Percentiles rank a stretch among this genome's conserved stretches.
Evolutionary conservation across 768 basidiomycete genomes (phyloP).

Genomic region (Mycena haematopus): DNA sequence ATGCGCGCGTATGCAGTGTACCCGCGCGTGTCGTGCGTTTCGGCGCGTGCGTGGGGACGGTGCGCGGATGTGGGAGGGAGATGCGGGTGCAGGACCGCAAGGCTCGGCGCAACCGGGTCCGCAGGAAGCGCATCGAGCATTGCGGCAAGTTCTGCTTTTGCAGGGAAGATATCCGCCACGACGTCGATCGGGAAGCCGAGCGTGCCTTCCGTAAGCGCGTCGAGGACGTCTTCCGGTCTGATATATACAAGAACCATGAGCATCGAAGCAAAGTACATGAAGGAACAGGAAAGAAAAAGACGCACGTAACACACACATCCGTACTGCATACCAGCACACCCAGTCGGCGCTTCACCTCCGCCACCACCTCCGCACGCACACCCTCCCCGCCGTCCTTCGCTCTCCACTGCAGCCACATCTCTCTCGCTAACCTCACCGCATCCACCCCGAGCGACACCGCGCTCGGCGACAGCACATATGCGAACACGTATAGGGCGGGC

Average conservation of each 20-base stretch:
- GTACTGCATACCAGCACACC: slow-evolving; percentile 50
- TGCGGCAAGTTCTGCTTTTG: slow-evolving; percentile 49
- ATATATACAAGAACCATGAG: neutral
- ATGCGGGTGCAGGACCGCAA: slow-evolving; percentile 66
- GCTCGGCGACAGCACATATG: slow-evolving; percentile 49
- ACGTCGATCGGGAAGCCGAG: slow-evolving; percentile 47
- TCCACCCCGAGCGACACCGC: slow-evolving; percentile 34
- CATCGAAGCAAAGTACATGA: neutral
- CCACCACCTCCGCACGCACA: slow-evolving; percentile 35
- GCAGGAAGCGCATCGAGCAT: slow-evolving; percentile 54
- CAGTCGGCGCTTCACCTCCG: slow-evolving; percentile 49
- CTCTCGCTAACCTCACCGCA: slow-evolving; percentile 37
- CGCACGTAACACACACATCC: slow-evolving; percentile 44
- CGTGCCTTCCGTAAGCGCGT: slow-evolving; percentile 41
- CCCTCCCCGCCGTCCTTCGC: slow-evolving; percentile 31
- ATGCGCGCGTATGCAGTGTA: slow-evolving; percentile 70
- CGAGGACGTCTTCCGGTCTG: slow-evolving; percentile 57
- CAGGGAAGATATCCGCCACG: slow-evolving; percentile 60
- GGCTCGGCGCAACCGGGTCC: slow-evolving; percentile 55
- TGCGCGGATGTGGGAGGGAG: slow-evolving; percentile 52
- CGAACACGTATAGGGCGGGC: slow-evolving; percentile 55
- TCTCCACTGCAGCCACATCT: slow-evolving; percentile 45
- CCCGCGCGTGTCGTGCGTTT: slow-evolving; percentile 53
- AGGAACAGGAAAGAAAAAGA: slow-evolving; percentile 1
- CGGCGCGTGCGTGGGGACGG: slow-evolving; percentile 12